phyloP scores from a whole-genome alignment of 2,329 filamentous ascomycete species.

The Fusarium sp. region DNA sequence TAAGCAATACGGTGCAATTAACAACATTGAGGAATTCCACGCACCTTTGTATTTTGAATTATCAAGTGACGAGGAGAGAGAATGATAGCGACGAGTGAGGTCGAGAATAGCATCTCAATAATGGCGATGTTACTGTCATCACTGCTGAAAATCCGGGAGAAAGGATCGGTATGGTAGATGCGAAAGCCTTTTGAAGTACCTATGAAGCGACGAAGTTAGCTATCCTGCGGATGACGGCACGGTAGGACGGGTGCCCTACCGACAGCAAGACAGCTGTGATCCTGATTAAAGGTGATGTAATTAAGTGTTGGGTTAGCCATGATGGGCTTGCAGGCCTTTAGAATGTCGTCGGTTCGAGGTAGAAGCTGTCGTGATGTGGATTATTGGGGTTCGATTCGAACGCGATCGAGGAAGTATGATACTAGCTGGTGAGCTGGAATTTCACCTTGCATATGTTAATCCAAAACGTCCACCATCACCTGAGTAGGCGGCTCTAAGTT shows the following conservation, averaged over 20 bases:
- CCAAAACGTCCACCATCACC: slow-evolving; percentile 19
- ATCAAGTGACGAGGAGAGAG: slow-evolving; percentile 90
- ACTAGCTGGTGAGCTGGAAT: slow-evolving; percentile 1
- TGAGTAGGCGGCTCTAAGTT: slow-evolving; percentile 13
- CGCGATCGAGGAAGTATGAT: slow-evolving; percentile 12
- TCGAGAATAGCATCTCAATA: slow-evolving; percentile 98
- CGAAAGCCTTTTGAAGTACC: slow-evolving; percentile 94
- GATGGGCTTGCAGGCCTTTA: slow-evolving; percentile 35
- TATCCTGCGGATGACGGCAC: slow-evolving; percentile 12
- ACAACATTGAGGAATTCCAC: background rate
- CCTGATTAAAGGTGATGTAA: slow-evolving; percentile 99
- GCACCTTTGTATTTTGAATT: slow-evolving; percentile 96
- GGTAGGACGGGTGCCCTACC: slow-evolving; percentile 63
- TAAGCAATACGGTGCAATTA: slow-evolving; percentile 25
- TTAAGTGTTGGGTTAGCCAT: slow-evolving; percentile 84
- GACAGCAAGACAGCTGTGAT: slow-evolving; percentile 96
- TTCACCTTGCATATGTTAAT: slow-evolving; percentile 21
- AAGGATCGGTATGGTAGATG: slow-evolving; percentile 96
- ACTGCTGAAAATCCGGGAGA: slow-evolving; percentile 92
- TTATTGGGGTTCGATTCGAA: slow-evolving; percentile 4
- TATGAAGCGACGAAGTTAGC: slow-evolving; percentile 48
- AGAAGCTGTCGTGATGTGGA: background rate
- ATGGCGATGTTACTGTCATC: slow-evolving; percentile 95
- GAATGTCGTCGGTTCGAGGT: background rate
- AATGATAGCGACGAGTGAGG: slow-evolving; percentile 92